Evolutionary conservation across 2,329 filamentous ascomycete genomes (phyloP), one percentile per base, ranked within the genome.

Genomic region (Aspergillus fumigatus): DNA sequence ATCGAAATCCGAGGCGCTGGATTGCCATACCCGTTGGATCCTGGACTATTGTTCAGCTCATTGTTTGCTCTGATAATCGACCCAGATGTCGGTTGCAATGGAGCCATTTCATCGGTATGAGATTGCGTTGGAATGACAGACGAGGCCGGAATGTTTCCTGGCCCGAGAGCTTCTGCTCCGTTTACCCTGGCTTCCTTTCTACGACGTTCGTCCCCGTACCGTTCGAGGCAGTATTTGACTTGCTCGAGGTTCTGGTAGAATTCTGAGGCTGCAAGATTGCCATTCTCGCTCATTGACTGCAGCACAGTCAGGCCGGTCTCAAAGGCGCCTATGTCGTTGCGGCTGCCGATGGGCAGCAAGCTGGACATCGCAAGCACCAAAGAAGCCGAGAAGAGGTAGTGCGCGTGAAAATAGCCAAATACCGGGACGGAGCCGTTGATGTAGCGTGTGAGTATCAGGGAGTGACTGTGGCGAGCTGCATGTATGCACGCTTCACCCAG

Each of bases 401-500:
- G 72, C 0, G 72, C 70, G 57, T 75, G 71, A 57, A 73, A 75
- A 62, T 73, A 75, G 27, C 72, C 73, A 57, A 73, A 75, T 8
- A 71, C 68, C 0, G 73, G 71, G 25, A 75, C 65, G 9, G 71
- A 69, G 21, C 71, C 72, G 56, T 73, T 72, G 49, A 74, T 72
- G 70, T 70, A 75, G 35, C 70, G 65, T 3, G 69, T 70, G 4
- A 74, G 62, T 53, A 75, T 70, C 52, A 75, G 67, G 11, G 67
- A 65, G 55, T 74, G 71, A 0, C 73, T 73, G 45, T 73, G 69
- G 3, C 73, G 65, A 2, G 73, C 73, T 3, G 71, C 69, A 32
- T 73, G 70, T 43, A 75, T 71, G 50, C 73, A 75, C 27, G 72
- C 71, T 60, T 75, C 73, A 47, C 68, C 68, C 35, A 75, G 64